Evolutionary conservation across 1,139 yeast genomes (phyloP), one percentile per base, ranked within the genome.

Genomic region (Yamadazyma epiphylla): DNA sequence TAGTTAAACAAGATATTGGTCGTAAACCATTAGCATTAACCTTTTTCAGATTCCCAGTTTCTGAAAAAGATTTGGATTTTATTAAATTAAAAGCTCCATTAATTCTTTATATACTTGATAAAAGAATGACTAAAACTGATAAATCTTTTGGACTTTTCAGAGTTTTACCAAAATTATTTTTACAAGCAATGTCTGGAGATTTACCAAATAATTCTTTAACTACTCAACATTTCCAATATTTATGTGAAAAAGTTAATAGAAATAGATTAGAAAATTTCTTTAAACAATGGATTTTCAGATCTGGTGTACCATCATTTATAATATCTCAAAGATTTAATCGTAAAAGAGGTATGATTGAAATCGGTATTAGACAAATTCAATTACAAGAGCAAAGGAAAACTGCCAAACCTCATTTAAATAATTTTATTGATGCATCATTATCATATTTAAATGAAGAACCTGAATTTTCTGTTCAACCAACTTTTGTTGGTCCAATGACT

Each of bases 141-240:
- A 80, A 89, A 43, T 84, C 95, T 0, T 83, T 91, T 55, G 98
- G 98, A 2, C 65, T 94, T 37, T 79, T 91, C 1, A 75, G 98
- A 39, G 97, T 88, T 0, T 71, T 94, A 24, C 96, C 98, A 0
- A 91, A 89, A 48, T 64, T 94, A 15, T 87, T 91, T 46, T 62
- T 94, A 24, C 97, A 91, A 52, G 95, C 95, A 0, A 87, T 94
- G 94, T 85, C 96, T 4, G 96, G 95, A 12, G 98, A 91, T 46
- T 60, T 89, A 30, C 75, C 75, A 15, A 84, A 85, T 47, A 86
- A 94, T n/a, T 69, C 79, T 3, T 55, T 91, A 17, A 78, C 94
- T 5, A 80, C 96, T 0, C 68, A 72, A 8, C 96, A 91, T 58
- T 89, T 94, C 48, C 94, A 86, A 45, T 81, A 84, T 44, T 81